These are phyloP conservation scores for Hypoxylon rubiginosum DNA, from an alignment of 2,329 filamentous ascomycete species.

Conservation along the genomic window DNA sequence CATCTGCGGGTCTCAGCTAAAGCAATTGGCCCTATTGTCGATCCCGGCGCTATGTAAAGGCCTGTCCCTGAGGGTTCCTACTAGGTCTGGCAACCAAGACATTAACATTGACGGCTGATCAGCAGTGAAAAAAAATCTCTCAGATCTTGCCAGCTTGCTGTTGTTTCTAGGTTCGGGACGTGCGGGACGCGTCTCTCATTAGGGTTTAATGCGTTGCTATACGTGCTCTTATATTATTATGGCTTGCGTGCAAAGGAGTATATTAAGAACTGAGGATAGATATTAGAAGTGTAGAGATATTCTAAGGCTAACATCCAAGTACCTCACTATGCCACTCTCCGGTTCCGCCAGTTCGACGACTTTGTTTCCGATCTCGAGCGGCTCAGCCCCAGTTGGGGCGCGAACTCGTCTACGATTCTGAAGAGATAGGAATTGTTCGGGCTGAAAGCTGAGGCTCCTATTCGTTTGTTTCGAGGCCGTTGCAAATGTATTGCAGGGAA, in stretches of 20 bases:
- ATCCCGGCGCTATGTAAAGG: slow-evolving; percentile 30
- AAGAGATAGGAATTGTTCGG: slow-evolving; percentile 49
- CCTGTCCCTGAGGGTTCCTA: neutral
- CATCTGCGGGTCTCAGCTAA: slow-evolving; percentile 20
- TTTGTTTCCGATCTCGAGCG: slow-evolving; percentile 26
- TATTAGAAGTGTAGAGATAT: slow-evolving; percentile 8
- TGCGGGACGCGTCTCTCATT: slow-evolving; percentile 15
- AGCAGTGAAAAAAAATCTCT: slow-evolving; percentile 25
- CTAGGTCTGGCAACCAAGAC: slow-evolving; percentile 12
- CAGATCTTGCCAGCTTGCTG: neutral
- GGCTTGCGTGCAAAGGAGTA: slow-evolving; percentile 2
- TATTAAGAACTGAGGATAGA: neutral
- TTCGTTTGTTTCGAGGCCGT: slow-evolving; percentile 44
- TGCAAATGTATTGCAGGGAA: slow-evolving; percentile 50
- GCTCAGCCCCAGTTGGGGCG: slow-evolving; percentile 32
- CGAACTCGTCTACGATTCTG: slow-evolving; percentile 32
- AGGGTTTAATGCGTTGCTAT: slow-evolving; percentile 6
- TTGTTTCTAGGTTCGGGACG: neutral
- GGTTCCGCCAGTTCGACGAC: slow-evolving; percentile 11
- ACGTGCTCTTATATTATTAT: neutral
- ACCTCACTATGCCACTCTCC: slow-evolving; percentile 9
- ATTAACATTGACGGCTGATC: slow-evolving; percentile 18
- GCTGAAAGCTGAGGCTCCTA: slow-evolving; percentile 40
- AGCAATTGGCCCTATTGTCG: slow-evolving; percentile 24
- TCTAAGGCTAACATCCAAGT: slow-evolving; percentile 10